phyloP scores from a whole-genome alignment of 2,329 filamentous ascomycete genomes.

The Botrytis aclada region DNA sequence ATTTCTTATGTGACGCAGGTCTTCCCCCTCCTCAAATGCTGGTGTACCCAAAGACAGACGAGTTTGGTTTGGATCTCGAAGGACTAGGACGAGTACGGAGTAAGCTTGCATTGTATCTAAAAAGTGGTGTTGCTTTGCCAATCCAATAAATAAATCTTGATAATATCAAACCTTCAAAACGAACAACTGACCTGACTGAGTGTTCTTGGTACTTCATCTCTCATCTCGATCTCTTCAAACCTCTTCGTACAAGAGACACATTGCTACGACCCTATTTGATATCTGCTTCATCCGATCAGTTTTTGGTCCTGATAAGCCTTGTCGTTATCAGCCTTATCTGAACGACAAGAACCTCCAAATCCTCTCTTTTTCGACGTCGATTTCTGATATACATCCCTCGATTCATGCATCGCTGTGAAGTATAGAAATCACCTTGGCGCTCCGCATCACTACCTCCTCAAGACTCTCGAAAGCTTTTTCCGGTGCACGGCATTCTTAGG shows the following conservation, averaged over 20 bases:
- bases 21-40: not conserved
- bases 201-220: not conserved
- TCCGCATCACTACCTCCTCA: not conserved
- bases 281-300: not conserved
- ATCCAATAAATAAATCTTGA: not conserved
- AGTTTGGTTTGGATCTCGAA: not conserved
- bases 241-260: no score
- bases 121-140: not conserved
- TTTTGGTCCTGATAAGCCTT: not conserved
- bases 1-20: not conserved
- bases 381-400: not conserved
- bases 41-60: not conserved
- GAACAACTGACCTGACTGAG: not conserved
- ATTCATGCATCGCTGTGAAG: constrained; percentile 10
- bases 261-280: not conserved
- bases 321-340: not conserved
- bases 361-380: not conserved
- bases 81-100: not conserved
- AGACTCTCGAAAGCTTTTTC: not conserved
- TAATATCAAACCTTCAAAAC: not conserved
- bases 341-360: not conserved
- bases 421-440: not conserved
- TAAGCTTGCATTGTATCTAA: not conserved
- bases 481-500: not conserved
- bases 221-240: not conserved